Evolutionary conservation across 805 yeast species (phyloP), one percentile per base, ranked within the genome.

Genomic region (Nematodospora valgi): DNA sequence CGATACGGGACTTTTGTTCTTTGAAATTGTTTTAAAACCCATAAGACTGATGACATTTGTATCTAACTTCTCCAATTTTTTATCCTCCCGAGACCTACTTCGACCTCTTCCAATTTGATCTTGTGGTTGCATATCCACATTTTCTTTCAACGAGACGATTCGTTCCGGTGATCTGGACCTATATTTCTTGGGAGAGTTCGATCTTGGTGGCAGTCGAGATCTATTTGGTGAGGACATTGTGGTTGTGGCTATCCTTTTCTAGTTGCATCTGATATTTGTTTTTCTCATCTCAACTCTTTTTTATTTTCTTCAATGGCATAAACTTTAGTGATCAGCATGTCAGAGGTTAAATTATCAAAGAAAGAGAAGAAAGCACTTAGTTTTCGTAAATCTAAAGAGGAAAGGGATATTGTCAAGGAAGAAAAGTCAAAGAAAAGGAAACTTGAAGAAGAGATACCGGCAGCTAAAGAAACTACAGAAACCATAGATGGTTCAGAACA

Each of bases 351-450:
- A 52, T 61, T 80, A 18, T 75, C 82, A n/a, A 80, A 80, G 64
- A 80, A 78, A 49, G 79, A 81, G 54, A 65, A 64, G 37, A 80
- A 80, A 51, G 82, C 84, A 8, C 67, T 78, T 27, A 76, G 74
- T 49, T 80, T 79, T 56, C 65, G 75, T 35, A 58, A 52, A 51
- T 58, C 47, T 52, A 64, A 66, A 48, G 68, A 64, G 39, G 66
- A 62, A 40, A 51, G 67, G 48, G 61, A 59, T 27, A 55, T 51
- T 36, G 59, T 62, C 32, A 56, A 58, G 37, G 50, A 59, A 36
- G 58, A 62, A 32, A 48, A 33, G 56, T 61, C 54, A 48, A 51
- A 34, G 47, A 49, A 38, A 53, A 55, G 35, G 49, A 55, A 39
- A 40, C 37, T 58, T 6, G 26, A 38, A 30, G 15, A 46, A 46